Percentiles rank a stretch among this genome's conserved stretches.
Evolutionary conservation across 768 basidiomycete species (phyloP).

Genomic region (Pleurotus sapidus): DNA sequence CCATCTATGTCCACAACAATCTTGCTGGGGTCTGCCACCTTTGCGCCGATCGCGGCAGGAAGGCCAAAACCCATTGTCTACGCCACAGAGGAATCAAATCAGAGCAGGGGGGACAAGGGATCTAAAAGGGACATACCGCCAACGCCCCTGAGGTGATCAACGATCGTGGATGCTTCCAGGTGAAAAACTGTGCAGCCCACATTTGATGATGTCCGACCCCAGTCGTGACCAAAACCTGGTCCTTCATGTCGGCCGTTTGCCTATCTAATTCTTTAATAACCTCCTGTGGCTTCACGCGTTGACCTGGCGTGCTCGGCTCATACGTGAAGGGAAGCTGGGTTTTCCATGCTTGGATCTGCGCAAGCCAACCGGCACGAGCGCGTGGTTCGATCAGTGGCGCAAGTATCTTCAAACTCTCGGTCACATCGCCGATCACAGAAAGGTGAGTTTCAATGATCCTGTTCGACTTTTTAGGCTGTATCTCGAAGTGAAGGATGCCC

Average conservation of each 20-base stretch:
- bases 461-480: constrained; percentile 97
- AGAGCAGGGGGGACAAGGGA: neutral
- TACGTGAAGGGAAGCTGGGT: constrained; percentile 86
- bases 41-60: constrained; percentile 92
- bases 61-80: constrained; percentile 99
- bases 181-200: constrained; percentile 96
- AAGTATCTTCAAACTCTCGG: constrained; percentile 74
- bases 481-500: constrained; percentile 99
- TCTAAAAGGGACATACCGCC: constrained; percentile 58
- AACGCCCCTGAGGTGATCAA: constrained; percentile 95
- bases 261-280: constrained; percentile 89
- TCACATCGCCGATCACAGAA: constrained; percentile 92
- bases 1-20: constrained; percentile 96
- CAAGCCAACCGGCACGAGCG: constrained; percentile 78
- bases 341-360: constrained; percentile 84
- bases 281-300: constrained; percentile 92
- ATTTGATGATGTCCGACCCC: constrained; percentile 99
- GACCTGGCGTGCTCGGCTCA: constrained; percentile 53
- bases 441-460: constrained; percentile 95
- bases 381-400: constrained; percentile 71
- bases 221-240: constrained; percentile 86
- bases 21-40: constrained; percentile 92
- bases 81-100: neutral
- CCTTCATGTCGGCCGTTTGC: constrained; percentile 75
- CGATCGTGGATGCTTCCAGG: constrained; percentile 84